Evolutionary conservation across 2,329 filamentous ascomycete genomes (phyloP), one percentile per base, ranked within the genome.

Genomic region (Penicillium sp.): DNA sequence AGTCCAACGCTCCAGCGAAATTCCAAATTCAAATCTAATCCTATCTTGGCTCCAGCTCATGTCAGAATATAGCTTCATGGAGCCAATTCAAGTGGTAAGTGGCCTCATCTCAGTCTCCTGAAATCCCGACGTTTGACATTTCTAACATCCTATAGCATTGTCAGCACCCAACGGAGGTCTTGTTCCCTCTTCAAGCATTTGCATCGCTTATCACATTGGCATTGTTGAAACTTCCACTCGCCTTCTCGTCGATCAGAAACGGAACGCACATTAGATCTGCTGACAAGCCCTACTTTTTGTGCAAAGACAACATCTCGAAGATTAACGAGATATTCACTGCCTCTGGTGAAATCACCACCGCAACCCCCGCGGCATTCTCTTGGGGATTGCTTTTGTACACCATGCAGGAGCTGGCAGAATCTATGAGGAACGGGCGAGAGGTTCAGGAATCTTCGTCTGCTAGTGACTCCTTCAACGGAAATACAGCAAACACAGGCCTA

Each of bases 371-470:
- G 16, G 82, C 90, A 18, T 89, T 95, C 61, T 84, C 89, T 3
- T 97, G 92, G 92, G 85, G 87, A 4, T 78, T 93, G 45, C 83
- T 96, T 24, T 78, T 92, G 9, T 83, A 88, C 64, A 81, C 83
- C 24, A 84, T 94, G 75, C 84, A 85, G 60, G 75, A 84, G 40
- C 83, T 83, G 11, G 88, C 86, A 59, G 50, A 48, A 27, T 3
- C 9, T 16, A 22, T 3, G 6, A 48, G 38, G 27, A 36, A 14
- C 7, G 6, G 1, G 0, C 31, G 38, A 48, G 38, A 48, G 14
- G 18, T 21, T 72, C 9, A 67, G 76, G 31, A 73, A 63, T 56
- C 73, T 74, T 40, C 68, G 74, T 24, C 32, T 22, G 40, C 38
- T 6, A 29, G 34, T 10, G 71, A 78, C 47, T 72, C 70, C 3